Evolutionary conservation across 495 filamentous ascomycete genomes (phyloP), one percentile per base, ranked within the genome.

Genomic region (Talaromyces liani): DNA sequence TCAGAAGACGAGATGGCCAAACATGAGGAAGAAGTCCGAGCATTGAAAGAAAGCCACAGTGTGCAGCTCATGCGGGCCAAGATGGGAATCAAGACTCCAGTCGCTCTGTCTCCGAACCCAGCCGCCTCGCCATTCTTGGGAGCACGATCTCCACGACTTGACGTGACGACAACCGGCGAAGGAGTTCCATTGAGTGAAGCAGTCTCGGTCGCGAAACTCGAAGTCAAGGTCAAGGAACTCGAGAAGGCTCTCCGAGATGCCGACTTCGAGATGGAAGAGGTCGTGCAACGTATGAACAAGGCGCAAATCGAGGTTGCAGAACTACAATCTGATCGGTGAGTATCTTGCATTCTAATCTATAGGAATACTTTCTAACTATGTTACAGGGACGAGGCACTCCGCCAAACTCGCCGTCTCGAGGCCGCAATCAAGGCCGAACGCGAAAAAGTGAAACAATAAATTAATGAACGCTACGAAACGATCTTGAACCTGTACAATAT

Each of bases 221-320:
- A 91, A 75, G 85, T 84, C 63, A 83, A 87, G 59, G 86, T 91
- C 31, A 81, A 84, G 63, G 91, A 95, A 69, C 83, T 98, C 12
- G 94, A 98, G 75, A 85, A 82, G 62, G 88, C 92, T 10, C 80
- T 98, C 20, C 77, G 81, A 25, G 85, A 94, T 64, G 91, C 94
- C 20, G 94, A 98, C 68, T 78, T 80, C 63, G 93, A 97, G 80
- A 97, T 98, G 94, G 85, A 93, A 71, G 89, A 94, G 73, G 93
- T 97, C 2, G 90, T 98, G 16, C 80, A 88, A 61, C 82, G 89
- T 61, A 97, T 98, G 92, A 97, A 92, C 75, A 80, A 85, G 64
- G 92, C 93, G 7, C 94, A 98, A 78, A 92, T 97, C 62, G 92
- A 97, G 75, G 94, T 98, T 41, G 85, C 92, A 70, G 86, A 92